Conservation (phyloP, 1,284 basidiomycete species). For the Cutaneotrichosporon dermatis region DNA sequence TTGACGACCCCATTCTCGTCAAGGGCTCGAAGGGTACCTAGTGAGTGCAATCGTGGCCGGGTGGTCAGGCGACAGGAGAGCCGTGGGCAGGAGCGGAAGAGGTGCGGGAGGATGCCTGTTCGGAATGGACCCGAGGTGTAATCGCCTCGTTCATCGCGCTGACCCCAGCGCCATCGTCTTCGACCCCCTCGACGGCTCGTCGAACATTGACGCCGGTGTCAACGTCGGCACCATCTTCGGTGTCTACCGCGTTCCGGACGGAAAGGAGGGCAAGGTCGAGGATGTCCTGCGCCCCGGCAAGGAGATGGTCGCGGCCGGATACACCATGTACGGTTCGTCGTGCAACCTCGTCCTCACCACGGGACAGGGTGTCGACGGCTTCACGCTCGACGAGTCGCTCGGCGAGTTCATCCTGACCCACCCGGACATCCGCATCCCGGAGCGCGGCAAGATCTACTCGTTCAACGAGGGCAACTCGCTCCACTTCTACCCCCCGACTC, state of each 20-base stretch:
- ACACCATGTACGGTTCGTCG: slow-evolving; percentile 98
- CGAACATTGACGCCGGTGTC: slow-evolving; percentile 99
- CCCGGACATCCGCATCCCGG: slow-evolving; percentile 89
- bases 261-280: slow-evolving; percentile 68
- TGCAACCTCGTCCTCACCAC: slow-evolving; percentile 96
- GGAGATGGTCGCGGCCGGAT: slow-evolving; percentile 97
- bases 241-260: slow-evolving; percentile 78
- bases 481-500: slow-evolving; percentile 85
- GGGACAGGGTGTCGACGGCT: slow-evolving; percentile 94
- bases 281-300: slow-evolving; percentile 92
- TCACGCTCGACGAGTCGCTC: slow-evolving; percentile 90
- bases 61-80: too few species aligned
- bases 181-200: slow-evolving; percentile 95
- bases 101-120: too few species aligned
- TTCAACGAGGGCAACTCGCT: slow-evolving; percentile 98
- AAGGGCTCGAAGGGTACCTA: slow-evolving; percentile 62
- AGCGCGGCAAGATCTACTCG: slow-evolving; percentile 97
- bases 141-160: too few species aligned
- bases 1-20: slow-evolving; percentile 85
- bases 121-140: too few species aligned
- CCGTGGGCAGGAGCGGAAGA: background rate
- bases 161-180: slow-evolving; percentile 78
- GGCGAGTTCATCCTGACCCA: slow-evolving; percentile 99
- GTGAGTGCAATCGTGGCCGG: too few species aligned
- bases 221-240: slow-evolving; percentile 99